phyloP scores from a whole-genome alignment of 75 land plant species.

The Selaginella moellendorffii region DNA sequence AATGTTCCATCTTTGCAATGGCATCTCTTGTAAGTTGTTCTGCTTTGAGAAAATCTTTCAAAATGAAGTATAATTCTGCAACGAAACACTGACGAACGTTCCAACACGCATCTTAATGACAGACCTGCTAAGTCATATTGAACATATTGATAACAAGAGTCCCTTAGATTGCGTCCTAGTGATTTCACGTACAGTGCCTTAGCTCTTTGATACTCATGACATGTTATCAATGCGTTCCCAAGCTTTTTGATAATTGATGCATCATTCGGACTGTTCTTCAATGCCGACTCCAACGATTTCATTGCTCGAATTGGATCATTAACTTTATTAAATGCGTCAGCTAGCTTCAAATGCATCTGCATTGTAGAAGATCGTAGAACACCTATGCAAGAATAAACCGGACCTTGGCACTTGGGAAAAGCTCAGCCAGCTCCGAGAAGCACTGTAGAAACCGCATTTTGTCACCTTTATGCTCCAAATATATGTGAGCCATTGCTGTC shows the following conservation, averaged over 20 bases:
- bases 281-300: slow-evolving; percentile 14
- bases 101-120: too few relatives aligned
- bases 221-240: slow-evolving; percentile 15
- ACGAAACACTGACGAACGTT: too few relatives aligned
- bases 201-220: slow-evolving; percentile 17
- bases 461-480: background rate
- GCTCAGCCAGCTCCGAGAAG: background rate
- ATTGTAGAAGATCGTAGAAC: background rate
- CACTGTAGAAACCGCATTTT: background rate
- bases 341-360: slow-evolving; percentile 20
- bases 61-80: background rate
- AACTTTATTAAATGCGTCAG: slow-evolving; percentile 16
- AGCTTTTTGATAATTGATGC: slow-evolving; percentile 12
- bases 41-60: background rate
- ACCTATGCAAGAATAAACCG: background rate
- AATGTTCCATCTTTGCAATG: background rate
- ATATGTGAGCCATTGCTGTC: background rate
- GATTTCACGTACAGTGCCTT: slow-evolving; percentile 14
- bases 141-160: slow-evolving; percentile 8
- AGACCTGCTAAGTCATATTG: slow-evolving; percentile 19
- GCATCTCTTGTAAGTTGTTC: background rate
- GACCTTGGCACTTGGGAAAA: background rate
- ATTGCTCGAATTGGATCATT: slow-evolving; percentile 20
- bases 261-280: slow-evolving; percentile 19
- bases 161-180: slow-evolving; percentile 5